Base-by-base conservation (phyloP, 441 rosid species). In the Oxalis stricta region DNA sequence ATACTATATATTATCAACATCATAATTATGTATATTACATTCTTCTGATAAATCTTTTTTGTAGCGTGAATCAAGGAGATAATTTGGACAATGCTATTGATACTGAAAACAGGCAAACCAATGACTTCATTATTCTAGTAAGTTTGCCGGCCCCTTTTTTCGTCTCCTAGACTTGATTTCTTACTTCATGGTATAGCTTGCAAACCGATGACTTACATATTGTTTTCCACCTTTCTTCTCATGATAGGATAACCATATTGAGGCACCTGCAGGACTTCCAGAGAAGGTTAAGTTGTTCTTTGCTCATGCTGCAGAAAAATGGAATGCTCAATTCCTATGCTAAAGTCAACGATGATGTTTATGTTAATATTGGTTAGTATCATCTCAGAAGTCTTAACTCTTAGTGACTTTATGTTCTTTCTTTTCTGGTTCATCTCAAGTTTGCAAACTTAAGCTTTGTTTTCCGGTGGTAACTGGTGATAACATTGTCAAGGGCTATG, bases 121-220 rank as follows among this genome's bases (percentile, higher is more conserved):
- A 73, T 52, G 96, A 91, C 75, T 75, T 86, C 63, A 61, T 83
- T 33, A 37, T 83, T 60, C 85, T 91, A 52, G 99, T 86, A 75
- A 40, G 93, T 60, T 66, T 38, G 24, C 46, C 38, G 15, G 36
- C 33, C 12, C 50, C 29, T 18, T 29, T 42, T 37, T 56, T 26
- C 18, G 24, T 23, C 2, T 11, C 5, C 2, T 26, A 6, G 10
- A 26, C 31, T 1, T 26, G 2, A 6, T 26, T 26, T 26, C 31
- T 26, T 26, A 26, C 10, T n/a, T n/a, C 10, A 6, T 26, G 5
- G 10, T 26, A 6, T 26, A 6, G 31, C 7, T n/a, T n/a, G n/a
- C n/a, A n/a, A n/a, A n/a, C n/a, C n/a, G n/a, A n/a, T n/a, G n/a
- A n/a, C n/a, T n/a, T n/a, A n/a, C n/a, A n/a, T n/a, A 29, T 21